Percentiles rank a stretch among this genome's conserved stretches.
Evolutionary conservation across 176 grass and related monocot genomes (phyloP).

Genomic region (Paspalum notatum): DNA sequence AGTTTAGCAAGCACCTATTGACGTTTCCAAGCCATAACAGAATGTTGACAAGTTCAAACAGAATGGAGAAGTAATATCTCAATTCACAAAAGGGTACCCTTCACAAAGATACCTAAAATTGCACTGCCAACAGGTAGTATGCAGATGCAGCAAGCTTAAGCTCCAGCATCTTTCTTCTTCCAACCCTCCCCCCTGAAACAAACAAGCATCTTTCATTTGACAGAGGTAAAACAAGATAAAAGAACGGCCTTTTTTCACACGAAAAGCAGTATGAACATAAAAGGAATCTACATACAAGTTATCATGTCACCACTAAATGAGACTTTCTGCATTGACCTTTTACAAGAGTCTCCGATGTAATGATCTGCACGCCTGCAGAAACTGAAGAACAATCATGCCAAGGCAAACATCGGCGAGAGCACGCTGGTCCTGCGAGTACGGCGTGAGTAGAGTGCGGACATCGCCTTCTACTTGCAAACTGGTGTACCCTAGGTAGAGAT

Average conservation of each 20-base stretch:
- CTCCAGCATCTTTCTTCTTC: not conserved
- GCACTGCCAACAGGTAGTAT: not conserved
- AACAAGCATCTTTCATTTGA: not conserved
- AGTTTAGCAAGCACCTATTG: not conserved
- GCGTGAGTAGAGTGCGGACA: conserved; percentile 16
- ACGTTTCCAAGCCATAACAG: not conserved
- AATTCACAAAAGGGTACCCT: not conserved
- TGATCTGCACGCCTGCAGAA: not conserved
- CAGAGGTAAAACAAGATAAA: conserved; percentile 1
- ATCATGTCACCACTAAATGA: conserved; percentile 53
- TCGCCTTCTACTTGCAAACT: not conserved
- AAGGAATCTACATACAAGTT: conserved; percentile 13
- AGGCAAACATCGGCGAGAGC: conserved; percentile 17
- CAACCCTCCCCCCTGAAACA: not conserved
- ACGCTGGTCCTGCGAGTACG: conserved; percentile 9
- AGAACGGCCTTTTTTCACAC: not conserved
- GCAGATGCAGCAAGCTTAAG: not conserved
- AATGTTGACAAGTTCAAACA: not conserved
- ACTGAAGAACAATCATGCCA: conserved; percentile 10
- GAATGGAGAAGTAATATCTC: not conserved
- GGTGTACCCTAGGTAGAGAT: not conserved
- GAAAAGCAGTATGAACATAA: conserved; percentile 15
- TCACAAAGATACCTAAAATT: not conserved
- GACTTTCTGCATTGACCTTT: conserved; percentile 42
- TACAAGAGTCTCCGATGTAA: not conserved